Base-by-base conservation (phyloP, 306 rosid species). In the Rubus idaeus region DNA sequence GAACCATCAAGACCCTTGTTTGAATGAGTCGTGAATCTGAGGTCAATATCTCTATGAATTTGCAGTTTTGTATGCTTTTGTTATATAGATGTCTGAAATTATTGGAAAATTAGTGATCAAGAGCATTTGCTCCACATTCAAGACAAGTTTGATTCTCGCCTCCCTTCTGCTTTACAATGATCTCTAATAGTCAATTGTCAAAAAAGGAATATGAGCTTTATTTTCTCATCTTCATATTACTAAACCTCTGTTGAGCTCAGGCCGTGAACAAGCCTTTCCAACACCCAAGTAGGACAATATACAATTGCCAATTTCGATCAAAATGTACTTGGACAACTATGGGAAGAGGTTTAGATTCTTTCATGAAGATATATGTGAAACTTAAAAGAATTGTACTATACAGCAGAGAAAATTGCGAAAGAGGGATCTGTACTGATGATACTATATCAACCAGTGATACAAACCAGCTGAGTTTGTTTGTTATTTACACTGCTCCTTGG, bases 401-500 rank as follows among this genome's bases (percentile, higher is more conserved):
- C 91, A 86, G 53, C 75, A 69, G 75, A 82, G 63, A 69, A 42
- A 73, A 86, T 80, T 73, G 77, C 86, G 79, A 75, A 75, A 82
- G 89, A 89, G 63, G 64, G 77, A 57, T 35, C 78, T 83, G 68
- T 71, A 75, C 69, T 64, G 30, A 55, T 73, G 66, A 63, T 46
- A 78, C 80, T 68, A 75, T 68, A 77, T 79, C 67, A 85, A 78
- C 60, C 84, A 63, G 78, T 47, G 76, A 69, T 74, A 67, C 45
- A 71, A 77, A 76, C 83, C 72, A 61, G 53, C 72, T 44, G 77
- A 81, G 57, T 71, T 75, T 70, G 70, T 73, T 89, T 70, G 70
- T 73, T 89, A 89, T 91, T 82, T 89, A 88, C 94, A 89, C 87
- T 65, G 83, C 80, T 77, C 75, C 86, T 76, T 74, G 21, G 76